phyloP scores from a whole-genome alignment of 2,329 filamentous ascomycete genomes.

The Hysterium pulicare region DNA sequence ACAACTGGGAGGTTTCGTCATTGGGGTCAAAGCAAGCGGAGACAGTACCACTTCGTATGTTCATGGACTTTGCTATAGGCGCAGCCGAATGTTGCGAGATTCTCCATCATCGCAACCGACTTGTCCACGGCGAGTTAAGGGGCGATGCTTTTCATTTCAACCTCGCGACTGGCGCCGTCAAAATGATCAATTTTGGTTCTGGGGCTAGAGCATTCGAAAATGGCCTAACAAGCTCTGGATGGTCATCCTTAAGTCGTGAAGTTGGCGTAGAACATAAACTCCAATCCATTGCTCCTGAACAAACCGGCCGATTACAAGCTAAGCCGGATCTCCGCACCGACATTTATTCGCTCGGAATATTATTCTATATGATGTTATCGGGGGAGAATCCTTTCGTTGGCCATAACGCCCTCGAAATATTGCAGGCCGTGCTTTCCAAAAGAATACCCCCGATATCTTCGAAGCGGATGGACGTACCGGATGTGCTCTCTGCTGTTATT shows the following conservation, averaged over 20 bases:
- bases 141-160: constrained; percentile 90
- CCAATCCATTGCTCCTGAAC: constrained; percentile 88
- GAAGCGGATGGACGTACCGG: constrained; percentile 77
- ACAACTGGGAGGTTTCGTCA: constrained; percentile 14
- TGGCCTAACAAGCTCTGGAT: constrained; percentile 77
- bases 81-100: constrained; percentile 83
- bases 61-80: constrained; percentile 88
- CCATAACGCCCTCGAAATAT: constrained; percentile 78
- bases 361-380: constrained; percentile 74
- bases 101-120: constrained; percentile 81
- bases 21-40: constrained; percentile 35
- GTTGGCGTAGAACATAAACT: constrained; percentile 47
- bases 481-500: constrained; percentile 76
- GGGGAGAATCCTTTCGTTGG: constrained; percentile 79
- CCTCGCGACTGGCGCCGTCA: constrained; percentile 65
- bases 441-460: constrained; percentile 73
- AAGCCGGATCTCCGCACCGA: constrained; percentile 89
- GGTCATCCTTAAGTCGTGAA: constrained; percentile 79
- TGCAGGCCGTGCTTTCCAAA: constrained; percentile 81
- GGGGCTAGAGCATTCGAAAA: constrained; percentile 87
- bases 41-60: constrained; percentile 68
- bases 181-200: constrained; percentile 80
- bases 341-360: constrained; percentile 84
- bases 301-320: constrained; percentile 87
- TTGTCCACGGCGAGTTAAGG: constrained; percentile 87